phyloP scores from a whole-genome alignment of 192 early-diverging fungal species.

The Podochytrium sp. region DNA sequence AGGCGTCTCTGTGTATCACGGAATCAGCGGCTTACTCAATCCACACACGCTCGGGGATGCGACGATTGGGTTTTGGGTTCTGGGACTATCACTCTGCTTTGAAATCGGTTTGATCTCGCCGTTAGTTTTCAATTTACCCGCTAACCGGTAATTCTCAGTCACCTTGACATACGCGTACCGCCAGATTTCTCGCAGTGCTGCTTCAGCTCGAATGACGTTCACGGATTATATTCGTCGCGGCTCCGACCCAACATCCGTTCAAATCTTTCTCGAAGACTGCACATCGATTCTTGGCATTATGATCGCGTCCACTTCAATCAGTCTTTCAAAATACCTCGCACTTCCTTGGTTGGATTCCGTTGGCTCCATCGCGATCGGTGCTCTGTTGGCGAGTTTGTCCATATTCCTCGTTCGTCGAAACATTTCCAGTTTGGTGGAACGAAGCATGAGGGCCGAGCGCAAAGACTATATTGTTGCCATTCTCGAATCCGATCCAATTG shows the following conservation, averaged over 20 bases:
- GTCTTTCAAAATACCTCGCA: constrained; percentile 40
- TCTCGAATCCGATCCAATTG: constrained; percentile 55
- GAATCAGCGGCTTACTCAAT: constrained; percentile 50
- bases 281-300: constrained; percentile 49
- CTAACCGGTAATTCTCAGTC: constrained; percentile 19
- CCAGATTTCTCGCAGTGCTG: constrained; percentile 47
- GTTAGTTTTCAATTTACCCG: not conserved
- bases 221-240: constrained; percentile 48
- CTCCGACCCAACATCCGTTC: constrained; percentile 61
- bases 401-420: constrained; percentile 56
- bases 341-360: constrained; percentile 53
- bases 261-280: constrained; percentile 62
- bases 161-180: constrained; percentile 52
- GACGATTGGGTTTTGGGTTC: constrained; percentile 42
- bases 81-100: constrained; percentile 51
- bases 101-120: constrained; percentile 43
- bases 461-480: constrained; percentile 48
- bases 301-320: constrained; percentile 52
- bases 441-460: constrained; percentile 37
- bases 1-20: constrained; percentile 59
- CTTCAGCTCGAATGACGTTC: constrained; percentile 36
- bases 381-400: constrained; percentile 48
- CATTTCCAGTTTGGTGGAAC: constrained; percentile 51
- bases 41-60: constrained; percentile 46
- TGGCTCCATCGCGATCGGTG: constrained; percentile 56